Evolutionary conservation across 1,139 yeast genomes (phyloP), one percentile per base, ranked within the genome.

Genomic region (Pichia cactophila): DNA sequence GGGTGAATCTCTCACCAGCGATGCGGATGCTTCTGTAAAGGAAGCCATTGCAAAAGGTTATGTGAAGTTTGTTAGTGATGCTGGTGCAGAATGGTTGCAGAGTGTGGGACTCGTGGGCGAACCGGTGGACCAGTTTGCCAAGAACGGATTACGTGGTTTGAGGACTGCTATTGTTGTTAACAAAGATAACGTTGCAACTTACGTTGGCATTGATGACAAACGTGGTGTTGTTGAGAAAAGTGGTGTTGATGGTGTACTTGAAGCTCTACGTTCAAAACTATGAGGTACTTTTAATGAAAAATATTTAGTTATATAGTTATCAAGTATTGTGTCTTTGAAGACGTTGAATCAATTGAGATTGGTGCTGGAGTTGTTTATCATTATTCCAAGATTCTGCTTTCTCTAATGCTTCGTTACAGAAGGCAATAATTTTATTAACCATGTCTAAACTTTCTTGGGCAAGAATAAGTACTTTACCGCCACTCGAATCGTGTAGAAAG

Each of bases 401-500:
- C 45, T 79, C 84, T 52, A 92, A 71, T 49, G 90, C 89, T 41
- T 85, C 90, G 62, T 85, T 90, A 55, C 94, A 89, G 10, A 89
- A 90, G 45, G 75, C 76, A 54, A 89, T 88, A 35, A 92, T 82
- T 54, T 85, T 85, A 42, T 84, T 75, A 43, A 92, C 83, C 90
- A 90, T 88, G 43, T 86, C 95, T 49, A 92, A 71, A 0, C 95
- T 83, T 66, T 92, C 98, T 56, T 85, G 85, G 1, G 97, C 97
- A 54, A 92, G 73, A 10, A 86, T 75, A 42, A 92, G 69, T 1
- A 88, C 86, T 57, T 81, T 78, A 43, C 86, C 88, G 42, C 86
- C 88, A 59, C 80, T 81, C 29, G 79, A 59, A 55, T 65, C 67
- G 42, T 58, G 69, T 53, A 59, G 43, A 7, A 63, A 52, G 43